Evolutionary conservation across 805 yeast genomes (phyloP).

Genomic region (Metschnikowia cubensis): DNA sequence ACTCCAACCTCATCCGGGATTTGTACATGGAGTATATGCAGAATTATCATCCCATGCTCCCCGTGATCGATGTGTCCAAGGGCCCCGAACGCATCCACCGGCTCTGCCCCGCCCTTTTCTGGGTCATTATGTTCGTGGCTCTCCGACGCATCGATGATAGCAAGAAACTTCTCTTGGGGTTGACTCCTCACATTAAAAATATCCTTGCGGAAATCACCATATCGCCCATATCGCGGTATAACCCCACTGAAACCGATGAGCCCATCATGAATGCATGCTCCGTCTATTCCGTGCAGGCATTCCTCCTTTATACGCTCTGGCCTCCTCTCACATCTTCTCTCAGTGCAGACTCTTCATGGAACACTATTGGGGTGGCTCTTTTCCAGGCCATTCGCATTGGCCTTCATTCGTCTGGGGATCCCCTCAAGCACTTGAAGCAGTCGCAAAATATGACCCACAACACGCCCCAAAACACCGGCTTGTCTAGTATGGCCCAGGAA

Average conservation of each 20-base stretch:
- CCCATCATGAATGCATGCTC: slow-evolving; percentile 85
- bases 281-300: slow-evolving; percentile 92
- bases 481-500: slow-evolving; percentile 50
- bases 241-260: slow-evolving; percentile 73
- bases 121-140: slow-evolving; percentile 89
- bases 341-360: slow-evolving; percentile 95
- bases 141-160: slow-evolving; percentile 53
- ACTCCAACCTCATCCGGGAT: slow-evolving; percentile 55
- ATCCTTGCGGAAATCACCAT: slow-evolving; percentile 84
- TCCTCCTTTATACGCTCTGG: slow-evolving; percentile 85
- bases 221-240: slow-evolving; percentile 81
- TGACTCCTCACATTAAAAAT: slow-evolving; percentile 69
- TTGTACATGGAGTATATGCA: slow-evolving; percentile 66
- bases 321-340: slow-evolving; percentile 93
- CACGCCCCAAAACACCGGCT: slow-evolving; percentile 15
- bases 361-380: slow-evolving; percentile 87
- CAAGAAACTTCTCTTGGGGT: slow-evolving; percentile 47
- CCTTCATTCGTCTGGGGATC: slow-evolving; percentile 54
- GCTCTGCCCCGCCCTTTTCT: slow-evolving; percentile 83
- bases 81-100: slow-evolving; percentile 81
- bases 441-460: not conserved
- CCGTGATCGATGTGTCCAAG: slow-evolving; percentile 74
- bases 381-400: slow-evolving; percentile 93
- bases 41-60: slow-evolving; percentile 81
- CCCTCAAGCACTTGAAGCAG: no score